Percentiles rank a stretch among this genome's conserved stretches.
Conservation (phyloP, 139 green algal species). For the Micractinium sp. region DNA sequence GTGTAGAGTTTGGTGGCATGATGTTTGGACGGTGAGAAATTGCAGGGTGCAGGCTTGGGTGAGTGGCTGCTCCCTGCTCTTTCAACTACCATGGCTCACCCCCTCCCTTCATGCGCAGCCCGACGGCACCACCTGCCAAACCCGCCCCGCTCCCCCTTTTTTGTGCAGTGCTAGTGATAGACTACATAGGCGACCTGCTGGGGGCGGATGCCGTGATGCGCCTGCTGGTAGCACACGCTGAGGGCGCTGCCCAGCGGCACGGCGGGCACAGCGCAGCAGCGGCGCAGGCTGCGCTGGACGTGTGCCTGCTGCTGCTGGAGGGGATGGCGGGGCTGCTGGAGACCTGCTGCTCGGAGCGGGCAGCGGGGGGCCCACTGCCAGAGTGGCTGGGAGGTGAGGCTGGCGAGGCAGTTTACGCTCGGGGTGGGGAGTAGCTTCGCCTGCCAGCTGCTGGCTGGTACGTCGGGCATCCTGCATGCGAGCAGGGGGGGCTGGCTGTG, state of each 20-base stretch:
- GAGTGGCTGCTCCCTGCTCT: too few species aligned
- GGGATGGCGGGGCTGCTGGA: slow-evolving; percentile 8
- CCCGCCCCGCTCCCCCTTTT: neutral
- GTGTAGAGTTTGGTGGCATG: too few species aligned
- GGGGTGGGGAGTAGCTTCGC: too few species aligned
- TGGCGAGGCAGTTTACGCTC: neutral
- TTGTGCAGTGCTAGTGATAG: neutral
- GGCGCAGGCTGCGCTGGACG: neutral
- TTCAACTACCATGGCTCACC: too few species aligned
- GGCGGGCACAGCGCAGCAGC: neutral
- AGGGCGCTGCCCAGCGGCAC: neutral
- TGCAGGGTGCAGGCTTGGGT: too few species aligned
- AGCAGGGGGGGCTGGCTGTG: too few species aligned
- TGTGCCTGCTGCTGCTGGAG: slow-evolving; percentile 2
- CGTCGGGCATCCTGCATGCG: too few species aligned
- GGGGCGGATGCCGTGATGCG: neutral
- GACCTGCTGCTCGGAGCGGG: neutral
- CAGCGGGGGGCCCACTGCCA: neutral
- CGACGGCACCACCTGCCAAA: neutral
- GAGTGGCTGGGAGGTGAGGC: slow-evolving; percentile 6
- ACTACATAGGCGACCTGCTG: slow-evolving; percentile 20
- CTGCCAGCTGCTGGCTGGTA: too few species aligned
- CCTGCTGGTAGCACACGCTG: neutral
- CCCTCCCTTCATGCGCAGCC: too few species aligned
- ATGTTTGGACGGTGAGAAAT: too few species aligned